A percentile compares a stretch with the other conserved stretches of the same genome.
Conservation (phyloP, 768 basidiomycete genomes). For the Leccinum boreale region DNA sequence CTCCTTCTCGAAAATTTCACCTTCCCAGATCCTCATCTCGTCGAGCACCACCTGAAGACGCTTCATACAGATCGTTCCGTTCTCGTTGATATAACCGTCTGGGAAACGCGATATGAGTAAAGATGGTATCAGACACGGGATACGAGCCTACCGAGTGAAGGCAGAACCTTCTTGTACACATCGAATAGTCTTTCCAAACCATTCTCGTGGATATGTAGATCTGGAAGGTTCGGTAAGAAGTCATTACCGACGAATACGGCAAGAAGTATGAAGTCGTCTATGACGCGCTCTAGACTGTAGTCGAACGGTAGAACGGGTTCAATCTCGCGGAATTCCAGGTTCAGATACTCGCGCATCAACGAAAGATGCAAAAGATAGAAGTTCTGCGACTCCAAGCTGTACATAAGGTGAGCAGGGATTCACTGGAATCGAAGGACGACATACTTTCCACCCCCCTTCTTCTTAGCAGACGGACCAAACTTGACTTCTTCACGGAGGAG, state of each 20-base stretch:
- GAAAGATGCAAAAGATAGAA: conserved; percentile 96
- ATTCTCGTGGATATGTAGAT: conserved; percentile 97
- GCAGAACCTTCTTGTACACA: conserved; percentile 91
- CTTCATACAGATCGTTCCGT: conserved; percentile 73
- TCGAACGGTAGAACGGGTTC: conserved; percentile 65
- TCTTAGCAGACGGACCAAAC: conserved; percentile 79
- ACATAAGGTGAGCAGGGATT: conserved; percentile 8
- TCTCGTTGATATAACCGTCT: conserved; percentile 95
- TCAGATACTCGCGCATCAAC: conserved; percentile 93
- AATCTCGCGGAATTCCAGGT: conserved; percentile 87
- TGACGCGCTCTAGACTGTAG: conserved; percentile 90
- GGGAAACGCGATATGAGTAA: conserved; percentile 1
- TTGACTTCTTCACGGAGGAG: conserved; percentile 97
- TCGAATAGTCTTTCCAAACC: conserved; percentile 91
- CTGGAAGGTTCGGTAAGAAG: conserved; percentile 93
- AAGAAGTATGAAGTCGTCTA: conserved; percentile 96
- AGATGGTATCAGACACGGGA: not conserved
- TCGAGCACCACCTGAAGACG: conserved; percentile 84
- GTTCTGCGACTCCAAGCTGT: conserved; percentile 70
- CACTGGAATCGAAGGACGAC: conserved; percentile 1
- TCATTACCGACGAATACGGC: conserved; percentile 98
- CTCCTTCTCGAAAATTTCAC: conserved; percentile 89
- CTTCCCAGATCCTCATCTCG: conserved; percentile 86
- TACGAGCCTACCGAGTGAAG: conserved; percentile 56
- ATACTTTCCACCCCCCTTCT: conserved; percentile 62